These are phyloP conservation scores for Pestalotiopsis sp. DNA, from an alignment of 2,329 filamentous ascomycete species.

Conservation along the genomic window DNA sequence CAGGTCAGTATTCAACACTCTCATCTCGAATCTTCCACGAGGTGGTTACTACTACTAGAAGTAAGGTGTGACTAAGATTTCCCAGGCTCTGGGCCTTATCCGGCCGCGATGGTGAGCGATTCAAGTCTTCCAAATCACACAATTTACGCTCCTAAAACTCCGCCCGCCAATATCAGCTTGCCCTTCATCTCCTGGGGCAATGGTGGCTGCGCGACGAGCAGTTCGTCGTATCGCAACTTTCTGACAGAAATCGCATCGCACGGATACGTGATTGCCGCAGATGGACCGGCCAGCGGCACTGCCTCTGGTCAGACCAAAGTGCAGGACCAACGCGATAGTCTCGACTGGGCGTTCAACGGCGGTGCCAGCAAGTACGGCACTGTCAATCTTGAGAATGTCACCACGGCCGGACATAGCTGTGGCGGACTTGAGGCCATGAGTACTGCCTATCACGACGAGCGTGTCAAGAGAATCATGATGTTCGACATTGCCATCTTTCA, in stretches of 20 bases:
- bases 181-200: constrained; percentile 25
- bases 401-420: constrained; percentile 25
- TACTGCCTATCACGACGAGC: constrained; percentile 20
- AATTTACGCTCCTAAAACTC: constrained; percentile 23
- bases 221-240: constrained; percentile 22
- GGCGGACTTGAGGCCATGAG: constrained; percentile 22
- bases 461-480: constrained; percentile 22
- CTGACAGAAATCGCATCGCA: constrained; percentile 25
- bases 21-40: not conserved
- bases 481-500: constrained; percentile 26
- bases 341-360: constrained; percentile 20
- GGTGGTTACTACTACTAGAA: not conserved
- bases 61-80: not conserved
- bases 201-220: constrained; percentile 23
- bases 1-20: not conserved
- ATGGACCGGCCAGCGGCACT: constrained; percentile 18
- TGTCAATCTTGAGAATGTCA: constrained; percentile 25
- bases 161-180: constrained; percentile 15
- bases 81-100: constrained; percentile 22
- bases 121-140: constrained; percentile 21
- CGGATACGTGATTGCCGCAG: constrained; percentile 25
- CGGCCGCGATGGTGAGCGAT: constrained; percentile 19
- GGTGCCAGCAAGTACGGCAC: constrained; percentile 23
- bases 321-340: constrained; percentile 16
- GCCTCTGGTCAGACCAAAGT: constrained; percentile 19